These are phyloP conservation scores for Marasmius oreades DNA, from an alignment of 1,284 basidiomycete species.

Conservation along the genomic window DNA sequence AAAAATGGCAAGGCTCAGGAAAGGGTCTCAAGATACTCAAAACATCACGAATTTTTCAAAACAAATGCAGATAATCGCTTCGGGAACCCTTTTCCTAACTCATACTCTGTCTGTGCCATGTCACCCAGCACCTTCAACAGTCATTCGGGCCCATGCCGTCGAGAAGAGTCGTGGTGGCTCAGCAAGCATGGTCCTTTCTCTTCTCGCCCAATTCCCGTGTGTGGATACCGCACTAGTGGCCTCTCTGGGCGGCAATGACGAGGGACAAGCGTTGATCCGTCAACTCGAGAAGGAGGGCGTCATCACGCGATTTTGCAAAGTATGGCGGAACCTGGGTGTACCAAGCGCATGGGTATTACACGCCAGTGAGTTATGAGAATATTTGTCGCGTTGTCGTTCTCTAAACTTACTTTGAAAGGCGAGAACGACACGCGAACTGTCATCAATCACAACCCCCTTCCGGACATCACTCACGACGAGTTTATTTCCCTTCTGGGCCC, in stretches of 20 bases:
- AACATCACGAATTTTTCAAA: slow-evolving; percentile 16
- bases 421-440: slow-evolving; percentile 62
- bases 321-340: slow-evolving; percentile 66
- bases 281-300: slow-evolving; percentile 68
- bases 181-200: slow-evolving; percentile 64
- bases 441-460: slow-evolving; percentile 80
- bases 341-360: slow-evolving; percentile 80
- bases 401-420: slow-evolving; percentile 30
- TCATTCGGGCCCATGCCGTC: slow-evolving; percentile 68
- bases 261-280: slow-evolving; percentile 56
- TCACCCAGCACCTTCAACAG: slow-evolving; percentile 56
- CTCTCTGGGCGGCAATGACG: slow-evolving; percentile 66
- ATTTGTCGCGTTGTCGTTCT: slow-evolving; percentile 1
- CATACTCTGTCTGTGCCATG: slow-evolving; percentile 60
- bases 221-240: slow-evolving; percentile 71
- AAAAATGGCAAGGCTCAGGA: slow-evolving; percentile 11
- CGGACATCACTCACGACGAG: slow-evolving; percentile 80
- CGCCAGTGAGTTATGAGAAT: slow-evolving; percentile 42
- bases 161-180: slow-evolving; percentile 63
- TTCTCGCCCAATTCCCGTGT: slow-evolving; percentile 65
- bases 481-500: slow-evolving; percentile 76
- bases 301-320: slow-evolving; percentile 67
- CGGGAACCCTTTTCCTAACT: slow-evolving; percentile 74
- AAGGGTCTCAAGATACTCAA: slow-evolving; percentile 9
- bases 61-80: slow-evolving; percentile 69